These are phyloP conservation scores for Fusarium stilboides DNA, from an alignment of 2,329 filamentous ascomycete species.

Conservation along the genomic window DNA sequence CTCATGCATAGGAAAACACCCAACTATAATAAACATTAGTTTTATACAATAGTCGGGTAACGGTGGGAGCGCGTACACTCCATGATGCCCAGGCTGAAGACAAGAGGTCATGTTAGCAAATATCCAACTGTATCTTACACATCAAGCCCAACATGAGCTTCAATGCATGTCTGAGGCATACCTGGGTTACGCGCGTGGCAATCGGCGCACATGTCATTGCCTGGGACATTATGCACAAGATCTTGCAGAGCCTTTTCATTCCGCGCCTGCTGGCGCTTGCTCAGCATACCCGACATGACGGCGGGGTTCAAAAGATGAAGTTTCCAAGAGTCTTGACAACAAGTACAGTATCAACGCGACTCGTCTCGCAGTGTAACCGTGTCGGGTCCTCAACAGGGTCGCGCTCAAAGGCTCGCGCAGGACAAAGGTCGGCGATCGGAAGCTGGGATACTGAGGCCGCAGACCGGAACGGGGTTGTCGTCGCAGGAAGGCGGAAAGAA, in stretches of 20 bases:
- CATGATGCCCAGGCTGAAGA: constrained; percentile 91
- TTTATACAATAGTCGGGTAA: constrained; percentile 10
- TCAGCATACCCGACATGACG: constrained; percentile 80
- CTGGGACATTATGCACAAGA: constrained; percentile 83
- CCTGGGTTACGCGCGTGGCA: constrained; percentile 93
- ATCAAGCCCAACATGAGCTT: constrained; percentile 5
- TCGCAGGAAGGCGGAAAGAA: constrained; percentile 30
- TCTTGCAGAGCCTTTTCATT: constrained; percentile 95
- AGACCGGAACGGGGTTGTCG: constrained; percentile 33
- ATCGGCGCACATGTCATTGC: constrained; percentile 95
- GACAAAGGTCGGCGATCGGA: constrained; percentile 28
- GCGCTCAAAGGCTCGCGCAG: constrained; percentile 24
- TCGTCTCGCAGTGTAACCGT: constrained; percentile 39
- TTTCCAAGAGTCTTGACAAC: constrained; percentile 10
- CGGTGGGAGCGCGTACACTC: constrained; percentile 76
- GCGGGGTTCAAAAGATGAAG: constrained; percentile 15
- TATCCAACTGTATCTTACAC: constrained; percentile 6
- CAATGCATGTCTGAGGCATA: constrained; percentile 60
- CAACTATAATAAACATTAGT: constrained; percentile 69
- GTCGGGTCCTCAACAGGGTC: constrained; percentile 37
- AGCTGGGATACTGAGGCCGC: constrained; percentile 32
- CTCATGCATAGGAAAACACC: constrained; percentile 98
- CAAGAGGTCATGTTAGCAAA: constrained; percentile 49
- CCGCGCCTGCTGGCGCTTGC: constrained; percentile 97
- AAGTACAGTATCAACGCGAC: constrained; percentile 22